phyloP scores from a whole-genome alignment of 176 grass and related monocot genomes.

The Aegilops sharonensis region DNA sequence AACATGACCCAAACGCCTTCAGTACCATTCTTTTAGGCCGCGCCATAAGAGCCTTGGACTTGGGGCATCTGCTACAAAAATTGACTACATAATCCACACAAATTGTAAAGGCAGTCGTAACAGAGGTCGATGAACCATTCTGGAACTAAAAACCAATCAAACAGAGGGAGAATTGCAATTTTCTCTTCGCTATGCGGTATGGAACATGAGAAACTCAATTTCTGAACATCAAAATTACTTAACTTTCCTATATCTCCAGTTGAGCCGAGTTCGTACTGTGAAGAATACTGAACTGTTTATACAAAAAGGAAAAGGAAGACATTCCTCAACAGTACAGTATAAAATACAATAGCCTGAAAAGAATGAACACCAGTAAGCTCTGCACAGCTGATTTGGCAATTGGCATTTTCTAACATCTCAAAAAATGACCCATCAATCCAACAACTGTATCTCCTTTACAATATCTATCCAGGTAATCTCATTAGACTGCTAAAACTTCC shows the following conservation, averaged over 20 bases:
- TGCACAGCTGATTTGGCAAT: constrained; percentile 42
- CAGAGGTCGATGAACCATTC: not conserved
- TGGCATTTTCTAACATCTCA: constrained; percentile 41
- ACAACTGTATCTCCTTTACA: constrained; percentile 57
- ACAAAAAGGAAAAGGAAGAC: constrained; percentile 28
- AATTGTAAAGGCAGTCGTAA: not conserved
- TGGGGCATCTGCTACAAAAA: not conserved
- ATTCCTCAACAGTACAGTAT: constrained; percentile 31
- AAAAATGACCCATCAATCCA: constrained; percentile 38
- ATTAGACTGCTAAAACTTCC: constrained; percentile 55
- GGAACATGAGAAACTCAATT: constrained; percentile 1
- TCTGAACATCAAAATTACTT: constrained; percentile 25
- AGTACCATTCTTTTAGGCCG: not conserved
- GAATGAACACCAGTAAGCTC: constrained; percentile 41
- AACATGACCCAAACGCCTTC: no score
- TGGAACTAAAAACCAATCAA: not conserved
- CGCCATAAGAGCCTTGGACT: not conserved
- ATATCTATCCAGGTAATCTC: constrained; percentile 59
- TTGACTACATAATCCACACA: not conserved
- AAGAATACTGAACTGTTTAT: constrained; percentile 26
- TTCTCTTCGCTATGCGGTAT: not conserved
- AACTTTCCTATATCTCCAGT: constrained; percentile 6
- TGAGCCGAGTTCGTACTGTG: constrained; percentile 29
- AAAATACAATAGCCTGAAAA: constrained; percentile 45
- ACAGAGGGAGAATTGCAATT: not conserved